Evolutionary conservation across 176 grass and related monocot genomes (phyloP).

Genomic region (Stipa capillata): DNA sequence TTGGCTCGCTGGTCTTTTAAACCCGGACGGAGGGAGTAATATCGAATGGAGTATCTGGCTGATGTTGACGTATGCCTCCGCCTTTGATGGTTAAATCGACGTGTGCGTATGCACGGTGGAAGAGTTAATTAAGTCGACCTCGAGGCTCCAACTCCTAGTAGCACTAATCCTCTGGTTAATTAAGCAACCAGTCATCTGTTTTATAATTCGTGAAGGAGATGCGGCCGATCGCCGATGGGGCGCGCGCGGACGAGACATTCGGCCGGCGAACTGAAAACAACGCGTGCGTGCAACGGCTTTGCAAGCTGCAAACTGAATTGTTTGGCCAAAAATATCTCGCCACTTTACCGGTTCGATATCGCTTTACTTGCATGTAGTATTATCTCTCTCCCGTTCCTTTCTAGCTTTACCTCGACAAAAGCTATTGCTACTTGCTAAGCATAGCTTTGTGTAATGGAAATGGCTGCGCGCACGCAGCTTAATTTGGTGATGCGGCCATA

Average conservation of each 20-base stretch:
- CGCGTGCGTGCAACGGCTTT: background rate
- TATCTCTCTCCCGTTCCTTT: too few species aligned
- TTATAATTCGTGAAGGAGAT: background rate
- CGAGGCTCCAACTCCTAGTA: background rate
- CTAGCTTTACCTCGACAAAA: too few species aligned
- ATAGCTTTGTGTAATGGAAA: too few species aligned
- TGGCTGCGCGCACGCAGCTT: too few species aligned
- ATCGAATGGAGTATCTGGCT: background rate
- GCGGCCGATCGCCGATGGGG: background rate
- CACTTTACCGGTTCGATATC: background rate
- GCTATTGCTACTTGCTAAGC: too few species aligned
- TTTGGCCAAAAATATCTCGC: conserved; percentile 9
- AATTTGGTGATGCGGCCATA: too few species aligned
- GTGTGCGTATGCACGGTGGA: background rate
- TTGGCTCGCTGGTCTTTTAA: too few species aligned
- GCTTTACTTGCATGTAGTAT: background rate
- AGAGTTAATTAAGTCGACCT: background rate
- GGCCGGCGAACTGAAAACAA: background rate
- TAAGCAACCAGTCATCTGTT: background rate
- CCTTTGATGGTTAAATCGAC: background rate
- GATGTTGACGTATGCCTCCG: background rate
- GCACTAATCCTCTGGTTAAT: too few species aligned
- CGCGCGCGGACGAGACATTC: background rate
- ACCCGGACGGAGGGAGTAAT: too few species aligned
- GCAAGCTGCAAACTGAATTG: background rate